Conservation (phyloP, 306 rosid species). For the Citrullus colocynthis region DNA sequence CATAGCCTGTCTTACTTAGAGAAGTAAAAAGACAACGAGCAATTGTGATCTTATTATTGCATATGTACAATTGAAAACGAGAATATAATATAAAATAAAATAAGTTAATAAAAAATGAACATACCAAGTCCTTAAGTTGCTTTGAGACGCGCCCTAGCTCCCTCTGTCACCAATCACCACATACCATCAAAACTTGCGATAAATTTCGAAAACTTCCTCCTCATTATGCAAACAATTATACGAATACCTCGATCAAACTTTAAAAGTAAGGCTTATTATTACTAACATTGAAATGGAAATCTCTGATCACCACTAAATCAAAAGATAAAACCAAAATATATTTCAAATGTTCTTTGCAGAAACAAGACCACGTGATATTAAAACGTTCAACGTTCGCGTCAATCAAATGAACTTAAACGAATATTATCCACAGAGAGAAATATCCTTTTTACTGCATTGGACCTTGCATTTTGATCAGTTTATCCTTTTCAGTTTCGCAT, state of each 20-base stretch:
- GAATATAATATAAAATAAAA: not conserved
- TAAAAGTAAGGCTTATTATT: not conserved
- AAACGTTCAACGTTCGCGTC: not conserved
- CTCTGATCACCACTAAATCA: not conserved
- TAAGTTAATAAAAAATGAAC: not conserved
- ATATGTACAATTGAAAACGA: not conserved
- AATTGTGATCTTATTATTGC: not conserved
- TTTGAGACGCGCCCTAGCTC: constrained; percentile 52
- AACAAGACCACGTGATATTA: not conserved
- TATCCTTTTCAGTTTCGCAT: not conserved
- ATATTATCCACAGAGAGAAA: not conserved
- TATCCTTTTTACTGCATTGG: not conserved
- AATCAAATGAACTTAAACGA: not conserved
- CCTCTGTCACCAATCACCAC: constrained; percentile 34
- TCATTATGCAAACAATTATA: not conserved
- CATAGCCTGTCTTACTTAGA: not conserved
- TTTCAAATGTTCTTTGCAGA: not conserved
- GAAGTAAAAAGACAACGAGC: not conserved
- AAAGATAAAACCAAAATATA: not conserved
- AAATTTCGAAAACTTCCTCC: not conserved
- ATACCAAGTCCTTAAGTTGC: constrained; percentile 47
- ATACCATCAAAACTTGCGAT: constrained; percentile 9
- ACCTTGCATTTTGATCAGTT: not conserved
- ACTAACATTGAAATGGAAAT: not conserved
- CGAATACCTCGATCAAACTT: not conserved